phyloP scores from a whole-genome alignment of 257 asterid species.

The Anisodus tanguticus region DNA sequence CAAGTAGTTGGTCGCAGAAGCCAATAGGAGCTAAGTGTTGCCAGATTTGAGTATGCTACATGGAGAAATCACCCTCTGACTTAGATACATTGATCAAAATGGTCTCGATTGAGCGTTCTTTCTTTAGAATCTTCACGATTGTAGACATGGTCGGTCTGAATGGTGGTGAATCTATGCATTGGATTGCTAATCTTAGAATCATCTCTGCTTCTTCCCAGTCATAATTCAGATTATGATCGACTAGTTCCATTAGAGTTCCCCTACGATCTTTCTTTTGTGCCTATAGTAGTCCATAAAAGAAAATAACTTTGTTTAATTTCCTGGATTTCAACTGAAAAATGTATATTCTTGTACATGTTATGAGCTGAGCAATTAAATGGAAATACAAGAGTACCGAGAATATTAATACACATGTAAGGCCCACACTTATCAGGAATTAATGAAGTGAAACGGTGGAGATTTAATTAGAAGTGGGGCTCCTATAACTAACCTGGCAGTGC shows the following conservation, averaged over 20 bases:
- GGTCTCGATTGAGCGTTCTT: not conserved
- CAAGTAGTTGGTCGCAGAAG: too few species aligned
- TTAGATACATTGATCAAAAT: not conserved
- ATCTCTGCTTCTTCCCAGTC: not conserved
- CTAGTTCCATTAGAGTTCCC: not conserved
- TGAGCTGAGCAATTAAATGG: too few species aligned
- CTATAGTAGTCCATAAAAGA: not conserved
- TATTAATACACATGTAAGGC: too few species aligned
- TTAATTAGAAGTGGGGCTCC: too few species aligned
- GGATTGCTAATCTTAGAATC: not conserved
- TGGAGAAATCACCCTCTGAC: not conserved
- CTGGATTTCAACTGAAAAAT: not conserved
- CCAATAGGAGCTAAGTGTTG: too few species aligned
- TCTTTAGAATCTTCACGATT: not conserved
- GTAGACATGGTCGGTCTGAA: constrained; percentile 2
- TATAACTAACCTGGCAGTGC: too few species aligned
- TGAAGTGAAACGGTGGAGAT: too few species aligned
- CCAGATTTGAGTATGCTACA: too few species aligned
- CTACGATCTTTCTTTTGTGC: not conserved
- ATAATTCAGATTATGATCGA: not conserved
- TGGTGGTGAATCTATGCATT: not conserved
- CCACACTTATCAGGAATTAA: too few species aligned
- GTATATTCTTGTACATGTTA: not conserved
- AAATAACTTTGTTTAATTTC: not conserved
- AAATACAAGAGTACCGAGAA: too few species aligned